phyloP scores from a whole-genome alignment of 768 basidiomycete species.

The Suillus hirtellus region DNA sequence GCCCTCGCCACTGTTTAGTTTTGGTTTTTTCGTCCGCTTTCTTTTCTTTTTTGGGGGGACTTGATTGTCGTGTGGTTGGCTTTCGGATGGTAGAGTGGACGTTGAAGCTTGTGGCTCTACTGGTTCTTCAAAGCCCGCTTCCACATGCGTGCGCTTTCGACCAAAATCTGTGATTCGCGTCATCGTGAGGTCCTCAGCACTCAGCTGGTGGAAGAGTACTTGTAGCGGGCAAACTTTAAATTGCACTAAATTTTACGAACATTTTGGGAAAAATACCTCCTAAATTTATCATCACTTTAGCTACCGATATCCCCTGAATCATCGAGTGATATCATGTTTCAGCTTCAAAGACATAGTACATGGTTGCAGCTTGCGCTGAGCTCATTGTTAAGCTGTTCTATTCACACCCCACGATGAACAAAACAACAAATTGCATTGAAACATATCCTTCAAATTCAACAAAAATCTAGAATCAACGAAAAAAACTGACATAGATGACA shows the following conservation, averaged over 20 bases:
- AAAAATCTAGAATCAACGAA: not conserved
- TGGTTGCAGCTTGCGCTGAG: no score
- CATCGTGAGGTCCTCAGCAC: constrained; percentile 40
- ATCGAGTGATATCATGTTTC: no score
- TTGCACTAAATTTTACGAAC: not conserved
- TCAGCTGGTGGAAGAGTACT: not conserved
- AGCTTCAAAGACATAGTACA: no score
- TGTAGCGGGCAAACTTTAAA: not conserved
- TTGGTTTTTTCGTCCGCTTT: constrained; percentile 53
- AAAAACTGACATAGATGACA: not conserved
- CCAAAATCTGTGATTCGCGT: constrained; percentile 75
- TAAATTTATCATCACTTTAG: not conserved
- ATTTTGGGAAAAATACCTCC: not conserved
- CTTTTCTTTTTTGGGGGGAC: constrained; percentile 56
- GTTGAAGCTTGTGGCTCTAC: constrained; percentile 6
- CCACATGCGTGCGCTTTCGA: constrained; percentile 69
- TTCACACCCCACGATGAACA: not conserved
- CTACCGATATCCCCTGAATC: no score
- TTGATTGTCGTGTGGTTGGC: constrained; percentile 15
- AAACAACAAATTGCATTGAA: constrained; percentile 2
- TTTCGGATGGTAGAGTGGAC: constrained; percentile 4
- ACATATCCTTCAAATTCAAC: not conserved
- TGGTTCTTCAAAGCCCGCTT: constrained; percentile 51
- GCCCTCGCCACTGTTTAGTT: constrained; percentile 12
- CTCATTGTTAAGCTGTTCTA: no score